phyloP scores from a whole-genome alignment of 2,329 filamentous ascomycete genomes.

The Ambrosiella xylebori region DNA sequence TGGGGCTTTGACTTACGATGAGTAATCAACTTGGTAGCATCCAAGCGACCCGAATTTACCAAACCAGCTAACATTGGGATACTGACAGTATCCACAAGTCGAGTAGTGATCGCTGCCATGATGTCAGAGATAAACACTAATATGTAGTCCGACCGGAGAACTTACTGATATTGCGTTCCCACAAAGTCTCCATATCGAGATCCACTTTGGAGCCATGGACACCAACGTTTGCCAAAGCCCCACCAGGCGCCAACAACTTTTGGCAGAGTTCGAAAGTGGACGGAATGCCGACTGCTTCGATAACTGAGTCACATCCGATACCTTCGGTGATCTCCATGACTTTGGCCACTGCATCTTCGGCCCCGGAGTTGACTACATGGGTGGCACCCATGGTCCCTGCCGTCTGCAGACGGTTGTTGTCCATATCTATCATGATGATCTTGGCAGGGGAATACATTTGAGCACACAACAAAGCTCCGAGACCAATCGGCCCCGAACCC shows the following conservation, averaged over 20 bases:
- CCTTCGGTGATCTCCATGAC: slow-evolving; percentile 30
- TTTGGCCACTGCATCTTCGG: slow-evolving; percentile 21
- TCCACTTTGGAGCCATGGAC: slow-evolving; percentile 37
- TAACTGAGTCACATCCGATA: slow-evolving; percentile 37
- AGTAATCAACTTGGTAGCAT: slow-evolving; percentile 27
- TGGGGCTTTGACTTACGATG: slow-evolving; percentile 22
- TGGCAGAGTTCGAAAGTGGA: slow-evolving; percentile 36
- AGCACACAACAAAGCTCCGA: slow-evolving; percentile 36
- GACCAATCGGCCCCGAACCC: slow-evolving; percentile 37
- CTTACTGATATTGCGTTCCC: slow-evolving; percentile 36
- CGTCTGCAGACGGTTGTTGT: slow-evolving; percentile 28
- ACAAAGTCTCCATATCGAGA: slow-evolving; percentile 35
- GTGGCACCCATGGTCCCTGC: slow-evolving; percentile 33
- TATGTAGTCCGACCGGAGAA: slow-evolving; percentile 1
- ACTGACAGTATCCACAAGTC: slow-evolving; percentile 29
- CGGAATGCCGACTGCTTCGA: slow-evolving; percentile 39
- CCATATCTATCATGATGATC: slow-evolving; percentile 35
- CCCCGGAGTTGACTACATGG: slow-evolving; percentile 24
- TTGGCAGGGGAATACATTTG: slow-evolving; percentile 34
- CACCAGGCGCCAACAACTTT: slow-evolving; percentile 34
- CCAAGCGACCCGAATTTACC: slow-evolving; percentile 24
- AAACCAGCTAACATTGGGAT: slow-evolving; percentile 33
- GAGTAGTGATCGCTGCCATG: slow-evolving; percentile 26
- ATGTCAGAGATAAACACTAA: not conserved
- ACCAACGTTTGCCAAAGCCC: slow-evolving; percentile 38